phyloP scores from a whole-genome alignment of 78 protist species.

The Isochrysis galbana region DNA sequence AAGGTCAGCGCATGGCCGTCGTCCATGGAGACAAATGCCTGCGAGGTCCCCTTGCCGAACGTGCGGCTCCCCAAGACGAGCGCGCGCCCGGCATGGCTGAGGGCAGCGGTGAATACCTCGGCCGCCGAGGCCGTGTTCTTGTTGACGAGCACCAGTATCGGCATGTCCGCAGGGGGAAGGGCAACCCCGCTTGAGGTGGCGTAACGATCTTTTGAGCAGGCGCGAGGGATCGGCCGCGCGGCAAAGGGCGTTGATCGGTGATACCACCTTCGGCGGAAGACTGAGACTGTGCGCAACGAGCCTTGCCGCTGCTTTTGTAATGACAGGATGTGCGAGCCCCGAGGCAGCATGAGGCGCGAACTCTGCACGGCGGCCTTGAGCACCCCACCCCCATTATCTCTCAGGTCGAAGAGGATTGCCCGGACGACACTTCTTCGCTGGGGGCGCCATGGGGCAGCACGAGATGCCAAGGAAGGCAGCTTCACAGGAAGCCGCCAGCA shows the following conservation, averaged over 20 bases:
- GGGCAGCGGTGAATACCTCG: constrained; percentile 43
- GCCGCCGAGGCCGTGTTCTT: constrained; percentile 19
- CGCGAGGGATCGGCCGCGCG: not conserved
- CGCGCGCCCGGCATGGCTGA: constrained; percentile 20
- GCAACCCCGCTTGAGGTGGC: not conserved
- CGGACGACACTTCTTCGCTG: too few species aligned
- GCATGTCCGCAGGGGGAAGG: not conserved
- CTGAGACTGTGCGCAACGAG: not conserved
- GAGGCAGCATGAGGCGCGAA: not conserved
- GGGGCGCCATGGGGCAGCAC: too few species aligned
- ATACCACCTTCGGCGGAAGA: not conserved
- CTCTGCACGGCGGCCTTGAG: not conserved
- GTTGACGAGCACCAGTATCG: constrained; percentile 15
- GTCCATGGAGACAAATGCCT: not conserved
- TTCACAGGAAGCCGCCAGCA: not conserved
- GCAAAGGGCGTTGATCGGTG: not conserved
- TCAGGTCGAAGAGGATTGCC: constrained; percentile 33
- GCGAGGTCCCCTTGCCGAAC: constrained; percentile 49
- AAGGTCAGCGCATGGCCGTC: not conserved
- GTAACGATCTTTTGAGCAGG: not conserved
- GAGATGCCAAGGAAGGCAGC: too few species aligned
- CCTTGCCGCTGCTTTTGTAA: not conserved
- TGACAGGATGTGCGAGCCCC: constrained; percentile 15
- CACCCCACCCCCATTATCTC: constrained; percentile 33
- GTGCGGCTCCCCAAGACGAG: constrained; percentile 24